Evolutionary conservation across 805 yeast genomes (phyloP), one percentile per base, ranked within the genome.

Genomic region (Hanseniaspora singularis): DNA sequence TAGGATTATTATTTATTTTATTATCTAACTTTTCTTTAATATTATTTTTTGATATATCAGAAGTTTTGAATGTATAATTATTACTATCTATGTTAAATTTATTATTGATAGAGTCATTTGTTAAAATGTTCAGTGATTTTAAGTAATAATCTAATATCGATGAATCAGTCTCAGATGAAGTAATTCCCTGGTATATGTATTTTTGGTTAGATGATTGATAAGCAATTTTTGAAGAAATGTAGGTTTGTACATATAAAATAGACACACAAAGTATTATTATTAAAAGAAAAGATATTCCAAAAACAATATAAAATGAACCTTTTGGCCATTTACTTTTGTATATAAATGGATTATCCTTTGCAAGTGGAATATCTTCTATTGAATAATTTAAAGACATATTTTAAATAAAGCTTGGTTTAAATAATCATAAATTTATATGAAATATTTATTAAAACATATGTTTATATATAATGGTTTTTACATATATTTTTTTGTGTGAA

Each of bases 241-340:
- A 51, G 12, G 74, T 71, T 34, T 69, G 64, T 20, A 73, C 59
- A 19, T 72, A 55, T 53, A 79, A 74, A 72, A 80, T 78, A 12
- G 68, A 52, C 10, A 72, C 52, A 33, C 80, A 67, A 1, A 68
- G 69, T 3, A 79, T 51, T 18, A 78, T 61, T 3, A 81, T 64
- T 32, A 75, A 77, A 0, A 79, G 83, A 4, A 79, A 75, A 32
- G 79, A 68, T 10, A 80, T 67, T 1, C 94, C 95, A 36, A 84
- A 81, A 0, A 83, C 81, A 43, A 86, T 85, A 63, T 84, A 85
- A 2, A 86, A 87, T 1, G 92, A 81, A 1, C 95, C 95, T 39
- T 74, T 70, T 1, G 87, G 84, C 38, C 69, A 67, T 18, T 57
- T 57, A 5, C 76, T 62, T 38, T 65, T 61, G 53, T 71, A 62